These are phyloP conservation scores for Pontederia paniculata DNA, from an alignment of 176 grass and related monocot genomes.

Conservation along the genomic window DNA sequence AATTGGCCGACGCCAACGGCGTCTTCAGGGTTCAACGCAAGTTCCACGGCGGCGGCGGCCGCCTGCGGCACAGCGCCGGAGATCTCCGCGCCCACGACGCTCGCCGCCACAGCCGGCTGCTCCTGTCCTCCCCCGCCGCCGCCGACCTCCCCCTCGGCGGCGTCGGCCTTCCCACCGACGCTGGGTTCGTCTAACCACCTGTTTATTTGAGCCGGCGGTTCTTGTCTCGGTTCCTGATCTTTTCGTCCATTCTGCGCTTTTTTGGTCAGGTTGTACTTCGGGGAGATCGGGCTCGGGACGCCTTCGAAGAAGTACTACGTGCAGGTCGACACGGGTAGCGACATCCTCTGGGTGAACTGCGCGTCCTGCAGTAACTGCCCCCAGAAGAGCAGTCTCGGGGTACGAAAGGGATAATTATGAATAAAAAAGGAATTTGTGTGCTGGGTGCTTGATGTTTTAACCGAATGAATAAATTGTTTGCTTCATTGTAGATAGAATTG, in stretches of 20 bases:
- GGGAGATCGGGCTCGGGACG: conserved; percentile 59
- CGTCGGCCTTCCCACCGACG: conserved; percentile 59
- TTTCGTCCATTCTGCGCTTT: background rate
- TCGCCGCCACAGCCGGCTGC: conserved; percentile 34
- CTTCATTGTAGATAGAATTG: conserved; percentile 51
- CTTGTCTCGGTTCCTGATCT: background rate
- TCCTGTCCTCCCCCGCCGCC: conserved; percentile 20
- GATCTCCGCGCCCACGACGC: conserved; percentile 47
- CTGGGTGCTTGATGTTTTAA: background rate
- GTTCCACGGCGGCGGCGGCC: conserved; percentile 24
- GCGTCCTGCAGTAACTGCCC: conserved; percentile 67
- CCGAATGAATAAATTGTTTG: background rate
- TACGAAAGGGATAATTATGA: conserved; percentile 15
- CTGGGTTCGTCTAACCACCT: conserved; percentile 36
- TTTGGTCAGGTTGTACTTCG: conserved; percentile 58
- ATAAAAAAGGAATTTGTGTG: background rate
- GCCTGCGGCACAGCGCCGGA: conserved; percentile 14
- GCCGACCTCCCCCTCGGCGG: conserved; percentile 70
- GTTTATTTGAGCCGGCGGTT: conserved; percentile 4
- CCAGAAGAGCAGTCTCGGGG: conserved; percentile 72
- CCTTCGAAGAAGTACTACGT: conserved; percentile 79
- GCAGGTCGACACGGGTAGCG: conserved; percentile 96
- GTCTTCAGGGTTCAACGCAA: conserved; percentile 71
- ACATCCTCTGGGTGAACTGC: conserved; percentile 95
- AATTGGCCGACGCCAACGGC: conserved; percentile 13